These are phyloP conservation scores for Salix caprea DNA, from an alignment of 345 rosid genomes.

Conservation along the genomic window DNA sequence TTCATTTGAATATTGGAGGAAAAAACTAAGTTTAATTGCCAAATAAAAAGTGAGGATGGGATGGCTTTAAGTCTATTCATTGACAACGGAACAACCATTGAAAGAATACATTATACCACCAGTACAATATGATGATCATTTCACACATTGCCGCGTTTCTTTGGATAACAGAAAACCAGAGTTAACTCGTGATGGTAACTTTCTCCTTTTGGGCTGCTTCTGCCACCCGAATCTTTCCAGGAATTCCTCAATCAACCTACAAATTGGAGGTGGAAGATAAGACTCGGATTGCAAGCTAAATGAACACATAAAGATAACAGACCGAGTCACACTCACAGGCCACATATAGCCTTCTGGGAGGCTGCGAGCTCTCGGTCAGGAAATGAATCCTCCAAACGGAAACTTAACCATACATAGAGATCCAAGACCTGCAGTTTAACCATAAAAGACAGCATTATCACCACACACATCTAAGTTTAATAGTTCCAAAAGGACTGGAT, in stretches of 20 bases:
- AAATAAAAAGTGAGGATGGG: too few species aligned
- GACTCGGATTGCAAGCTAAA: neutral
- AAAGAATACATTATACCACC: neutral
- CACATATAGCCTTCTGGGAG: slow-evolving; percentile 72
- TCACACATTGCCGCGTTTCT: slow-evolving; percentile 7
- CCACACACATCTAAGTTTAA: neutral
- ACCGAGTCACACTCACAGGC: slow-evolving; percentile 48
- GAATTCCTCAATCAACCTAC: slow-evolving; percentile 87
- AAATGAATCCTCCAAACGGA: slow-evolving; percentile 74
- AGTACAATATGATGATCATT: neutral
- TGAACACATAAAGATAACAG: neutral
- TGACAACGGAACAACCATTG: too few species aligned
- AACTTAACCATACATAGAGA: slow-evolving; percentile 91
- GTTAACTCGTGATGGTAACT: neutral
- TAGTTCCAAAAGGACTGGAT: neutral
- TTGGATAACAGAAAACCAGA: slow-evolving; percentile 16
- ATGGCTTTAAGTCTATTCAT: too few species aligned
- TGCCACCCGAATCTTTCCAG: slow-evolving; percentile 56
- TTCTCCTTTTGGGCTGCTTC: slow-evolving; percentile 26
- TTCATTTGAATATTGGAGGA: too few species aligned
- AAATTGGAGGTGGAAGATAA: neutral
- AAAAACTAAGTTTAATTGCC: too few species aligned
- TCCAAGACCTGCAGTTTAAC: slow-evolving; percentile 62
- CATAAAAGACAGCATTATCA: slow-evolving; percentile 14
- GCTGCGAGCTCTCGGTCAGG: slow-evolving; percentile 75